Percentiles rank a stretch among this genome's conserved stretches.
Evolutionary conservation across 164 flowering plant genomes (phyloP).

Genomic region (Saururus chinensis): DNA sequence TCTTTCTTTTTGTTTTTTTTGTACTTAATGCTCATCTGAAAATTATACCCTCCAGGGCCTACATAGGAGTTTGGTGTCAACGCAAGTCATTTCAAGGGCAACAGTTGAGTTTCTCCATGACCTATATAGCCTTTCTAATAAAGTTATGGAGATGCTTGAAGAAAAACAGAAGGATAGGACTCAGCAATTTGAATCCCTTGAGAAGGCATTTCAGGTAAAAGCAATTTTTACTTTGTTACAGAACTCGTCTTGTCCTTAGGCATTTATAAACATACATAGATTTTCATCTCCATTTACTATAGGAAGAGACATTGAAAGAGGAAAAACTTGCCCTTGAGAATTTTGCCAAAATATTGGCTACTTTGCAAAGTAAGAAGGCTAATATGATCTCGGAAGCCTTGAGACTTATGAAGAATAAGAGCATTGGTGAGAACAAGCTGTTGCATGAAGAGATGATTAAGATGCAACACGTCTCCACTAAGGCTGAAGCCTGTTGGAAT

Average conservation of each 20-base stretch:
- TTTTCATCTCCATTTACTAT: slow-evolving; percentile 1
- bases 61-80: slow-evolving; percentile 40
- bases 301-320: slow-evolving; percentile 73
- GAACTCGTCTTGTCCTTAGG: no score
- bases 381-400: slow-evolving; percentile 55
- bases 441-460: slow-evolving; percentile 34
- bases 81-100: slow-evolving; percentile 53
- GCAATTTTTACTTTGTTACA: no score
- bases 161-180: slow-evolving; percentile 34
- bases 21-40: not conserved
- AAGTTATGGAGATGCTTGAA: slow-evolving; percentile 32
- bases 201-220: slow-evolving; percentile 52
- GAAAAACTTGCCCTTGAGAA: slow-evolving; percentile 59
- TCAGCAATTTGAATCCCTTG: slow-evolving; percentile 34
- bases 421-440: slow-evolving; percentile 24
- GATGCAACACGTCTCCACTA: slow-evolving; percentile 38
- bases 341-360: slow-evolving; percentile 43
- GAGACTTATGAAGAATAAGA: slow-evolving; percentile 26
- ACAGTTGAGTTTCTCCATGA: slow-evolving; percentile 42
- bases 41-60: slow-evolving; percentile 33
- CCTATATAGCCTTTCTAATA: slow-evolving; percentile 34
- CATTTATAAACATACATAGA: not conserved
- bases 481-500: slow-evolving; percentile 32
- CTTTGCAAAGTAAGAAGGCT: slow-evolving; percentile 41
- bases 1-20: not conserved